Evolutionary conservation across 78 protist species (phyloP), one percentile per base, ranked within the genome.

Genomic region (Cavenderia fasciculata): DNA sequence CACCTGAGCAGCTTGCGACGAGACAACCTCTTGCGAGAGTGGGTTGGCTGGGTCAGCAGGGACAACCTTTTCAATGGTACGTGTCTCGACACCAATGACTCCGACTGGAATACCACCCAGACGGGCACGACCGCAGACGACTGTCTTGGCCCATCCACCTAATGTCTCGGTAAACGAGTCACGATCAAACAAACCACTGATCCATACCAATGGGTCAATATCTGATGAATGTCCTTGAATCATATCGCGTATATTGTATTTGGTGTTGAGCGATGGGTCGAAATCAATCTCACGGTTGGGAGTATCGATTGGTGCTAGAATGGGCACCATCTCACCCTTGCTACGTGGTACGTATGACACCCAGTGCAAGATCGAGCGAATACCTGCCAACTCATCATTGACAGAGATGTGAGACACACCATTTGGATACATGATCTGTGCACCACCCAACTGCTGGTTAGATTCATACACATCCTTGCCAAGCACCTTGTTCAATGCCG

Each of bases 21-120:
- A 54, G 31, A 86, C 79, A 14, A 63, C 63, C 52, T 90, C 95
- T 29, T 74, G 41, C 8, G 96, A 93, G 18, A 71, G 85, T 38
- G 95, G 95, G 88, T 96, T 94, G 59, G 99, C 99, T 0, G 99
- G 99, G 43, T 98, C 99, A 1, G 94, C 99, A 84, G 59, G 99
- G 88, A 66, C 68, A 56, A 94, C 56, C 74, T 61, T 56, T 59
- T 94, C 96, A 47, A 94, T 78, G 34, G 96, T 56, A 54, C 98
- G 87, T 19, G 99, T 97, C 59, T 97, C 99, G 1, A 96, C 98
- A 1, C 96, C 97, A 59, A 98, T 95, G 23, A 97, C 96, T 59
- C 99, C 99, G 23, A 96, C 33, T 19, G 99, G 99, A 27, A 96
- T 82, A 75, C 99, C 99, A 61, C 99, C 99, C 2, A 98, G 94